These are phyloP conservation scores for Dichotomopilus funicola DNA, from an alignment of 2,329 filamentous ascomycete species.

Conservation along the genomic window DNA sequence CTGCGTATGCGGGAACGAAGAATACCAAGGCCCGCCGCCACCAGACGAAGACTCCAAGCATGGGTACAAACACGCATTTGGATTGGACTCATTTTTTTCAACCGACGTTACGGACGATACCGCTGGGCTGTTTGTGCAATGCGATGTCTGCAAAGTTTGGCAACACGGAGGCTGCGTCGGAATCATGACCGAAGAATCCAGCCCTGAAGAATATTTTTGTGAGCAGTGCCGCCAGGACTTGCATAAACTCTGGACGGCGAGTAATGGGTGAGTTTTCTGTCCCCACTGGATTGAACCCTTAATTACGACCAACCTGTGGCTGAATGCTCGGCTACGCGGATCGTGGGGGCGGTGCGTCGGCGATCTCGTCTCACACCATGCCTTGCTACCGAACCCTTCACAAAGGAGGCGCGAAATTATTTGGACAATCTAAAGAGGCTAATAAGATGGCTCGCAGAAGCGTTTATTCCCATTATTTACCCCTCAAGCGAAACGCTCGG, in stretches of 20 bases:
- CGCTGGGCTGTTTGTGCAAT: constrained; percentile 95
- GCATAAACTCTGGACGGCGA: constrained; percentile 73
- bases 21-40: constrained; percentile 80
- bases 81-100: constrained; percentile 51
- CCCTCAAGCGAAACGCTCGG: constrained; percentile 50
- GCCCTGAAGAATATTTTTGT: constrained; percentile 96
- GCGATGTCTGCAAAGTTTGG: constrained; percentile 97
- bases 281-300: constrained; percentile 6
- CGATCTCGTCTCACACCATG: constrained; percentile 23
- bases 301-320: constrained; percentile 11
- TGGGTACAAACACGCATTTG: constrained; percentile 49
- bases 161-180: constrained; percentile 97
- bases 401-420: not conserved
- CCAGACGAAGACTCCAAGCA: constrained; percentile 50
- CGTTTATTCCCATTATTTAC: constrained; percentile 61
- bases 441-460: constrained; percentile 43
- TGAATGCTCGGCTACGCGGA: constrained; percentile 24
- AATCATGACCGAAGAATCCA: constrained; percentile 88
- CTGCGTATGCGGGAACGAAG: constrained; percentile 89
- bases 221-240: constrained; percentile 89
- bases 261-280: constrained; percentile 67
- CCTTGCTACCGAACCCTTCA: not conserved
- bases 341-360: constrained; percentile 22
- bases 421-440: constrained; percentile 26
- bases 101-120: constrained; percentile 72